phyloP scores from a whole-genome alignment of 345 rosid genomes.

The Hibiscus trionum region DNA sequence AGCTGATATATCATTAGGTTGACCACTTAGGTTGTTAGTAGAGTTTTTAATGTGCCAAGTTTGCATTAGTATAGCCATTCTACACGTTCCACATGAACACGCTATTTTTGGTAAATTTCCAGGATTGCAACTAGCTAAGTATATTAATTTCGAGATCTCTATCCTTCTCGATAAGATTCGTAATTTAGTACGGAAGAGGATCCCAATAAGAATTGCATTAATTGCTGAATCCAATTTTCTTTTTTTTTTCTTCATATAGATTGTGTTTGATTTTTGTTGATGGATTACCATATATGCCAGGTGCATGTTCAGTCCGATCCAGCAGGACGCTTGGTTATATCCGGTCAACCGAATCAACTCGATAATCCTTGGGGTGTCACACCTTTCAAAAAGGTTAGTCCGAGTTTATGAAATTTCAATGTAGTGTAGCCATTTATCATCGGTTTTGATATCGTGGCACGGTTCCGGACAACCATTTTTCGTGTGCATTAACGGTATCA shows the following conservation, averaged over 20 bases:
- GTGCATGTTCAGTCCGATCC: constrained; percentile 77
- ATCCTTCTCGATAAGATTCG: not conserved
- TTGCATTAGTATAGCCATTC: not conserved
- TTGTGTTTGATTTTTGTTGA: not conserved
- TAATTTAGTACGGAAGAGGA: not conserved
- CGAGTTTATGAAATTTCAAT: not conserved
- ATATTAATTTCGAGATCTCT: not conserved
- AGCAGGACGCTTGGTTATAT: constrained; percentile 59
- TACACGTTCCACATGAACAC: not conserved
- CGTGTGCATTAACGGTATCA: not conserved
- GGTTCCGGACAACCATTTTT: not conserved
- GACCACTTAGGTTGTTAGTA: not conserved
- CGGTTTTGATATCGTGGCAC: not conserved
- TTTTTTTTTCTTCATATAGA: not conserved
- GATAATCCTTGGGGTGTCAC: constrained; percentile 74
- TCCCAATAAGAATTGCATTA: not conserved
- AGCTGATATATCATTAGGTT: not conserved
- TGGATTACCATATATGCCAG: constrained; percentile 19
- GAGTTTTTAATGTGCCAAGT: not conserved
- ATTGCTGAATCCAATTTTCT: not conserved
- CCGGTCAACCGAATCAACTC: constrained; percentile 57
- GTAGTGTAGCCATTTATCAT: not conserved
- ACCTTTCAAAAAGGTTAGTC: constrained; percentile 58
- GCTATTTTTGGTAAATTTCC: not conserved
- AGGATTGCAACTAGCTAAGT: not conserved